Percentiles rank a stretch among this genome's conserved stretches.
Evolutionary conservation across 2,329 filamentous ascomycete genomes (phyloP).

Genomic region (Paecilomyces niveus): DNA sequence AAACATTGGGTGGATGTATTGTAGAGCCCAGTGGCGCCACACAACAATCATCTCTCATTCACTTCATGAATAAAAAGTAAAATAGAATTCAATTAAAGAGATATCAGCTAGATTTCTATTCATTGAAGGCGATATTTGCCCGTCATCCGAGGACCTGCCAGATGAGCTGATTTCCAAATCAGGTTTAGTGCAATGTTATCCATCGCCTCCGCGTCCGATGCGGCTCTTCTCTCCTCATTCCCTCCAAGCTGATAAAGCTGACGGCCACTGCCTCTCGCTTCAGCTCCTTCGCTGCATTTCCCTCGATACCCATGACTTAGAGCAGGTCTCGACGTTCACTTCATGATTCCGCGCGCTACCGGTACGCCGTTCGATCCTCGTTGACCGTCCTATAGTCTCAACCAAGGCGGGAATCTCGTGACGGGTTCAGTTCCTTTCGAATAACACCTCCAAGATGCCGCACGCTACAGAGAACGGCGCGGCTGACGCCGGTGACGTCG

Average conservation of each 20-base stretch:
- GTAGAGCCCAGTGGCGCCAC: not conserved
- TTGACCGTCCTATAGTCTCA: not conserved
- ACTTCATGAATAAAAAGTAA: not conserved
- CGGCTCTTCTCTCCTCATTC: not conserved
- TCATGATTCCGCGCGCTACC: not conserved
- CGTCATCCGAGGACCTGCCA: not conserved
- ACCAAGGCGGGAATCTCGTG: not conserved
- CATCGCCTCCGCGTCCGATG: not conserved
- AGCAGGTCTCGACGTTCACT: conserved; percentile 7
- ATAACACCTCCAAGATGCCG: conserved; percentile 24
- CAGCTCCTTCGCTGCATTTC: not conserved
- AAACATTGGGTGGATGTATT: not conserved
- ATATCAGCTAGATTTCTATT: not conserved
- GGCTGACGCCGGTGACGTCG: conserved; percentile 26
- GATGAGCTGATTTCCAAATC: conserved; percentile 19
- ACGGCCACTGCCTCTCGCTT: conserved; percentile 3
- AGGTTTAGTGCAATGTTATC: conserved; percentile 14
- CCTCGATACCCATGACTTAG: conserved; percentile 1
- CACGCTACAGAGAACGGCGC: conserved; percentile 26
- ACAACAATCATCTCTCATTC: not conserved
- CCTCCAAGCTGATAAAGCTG: conserved; percentile 2
- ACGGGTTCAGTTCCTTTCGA: not conserved
- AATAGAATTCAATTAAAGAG: not conserved
- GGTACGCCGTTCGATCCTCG: not conserved
- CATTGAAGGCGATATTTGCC: not conserved